Conservation (phyloP, 129 eudicot genomes). For the Dittrichia graveolens region DNA sequence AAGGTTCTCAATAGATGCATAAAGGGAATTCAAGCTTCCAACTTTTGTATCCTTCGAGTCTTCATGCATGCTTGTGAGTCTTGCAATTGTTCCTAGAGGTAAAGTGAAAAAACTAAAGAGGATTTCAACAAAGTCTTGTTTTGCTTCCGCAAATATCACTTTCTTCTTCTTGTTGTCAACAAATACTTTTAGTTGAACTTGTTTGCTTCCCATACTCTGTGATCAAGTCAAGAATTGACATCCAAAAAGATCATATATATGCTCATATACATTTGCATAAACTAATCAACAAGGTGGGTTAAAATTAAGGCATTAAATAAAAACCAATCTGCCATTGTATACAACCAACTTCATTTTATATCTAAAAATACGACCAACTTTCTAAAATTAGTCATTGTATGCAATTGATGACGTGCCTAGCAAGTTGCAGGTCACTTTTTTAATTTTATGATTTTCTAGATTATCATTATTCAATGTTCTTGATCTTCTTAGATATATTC, state of each 20-base stretch:
- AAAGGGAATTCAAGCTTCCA: constrained; percentile 40
- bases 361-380: too few species aligned
- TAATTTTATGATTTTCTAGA: too few species aligned
- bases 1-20: constrained; percentile 31
- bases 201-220: constrained; percentile 25
- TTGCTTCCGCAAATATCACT: constrained; percentile 43
- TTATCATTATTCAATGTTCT: too few species aligned
- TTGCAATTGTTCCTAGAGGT: constrained; percentile 44
- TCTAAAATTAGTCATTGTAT: too few species aligned
- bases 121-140: constrained; percentile 36
- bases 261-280: too few species aligned
- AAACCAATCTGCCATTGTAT: too few species aligned
- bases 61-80: constrained; percentile 6
- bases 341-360: too few species aligned
- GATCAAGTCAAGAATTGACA: constrained; percentile 6
- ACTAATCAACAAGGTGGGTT: not conserved
- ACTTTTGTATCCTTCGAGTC: constrained; percentile 18
- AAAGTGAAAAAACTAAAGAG: constrained; percentile 44
- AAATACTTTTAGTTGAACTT: constrained; percentile 27
- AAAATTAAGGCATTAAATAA: too few species aligned
- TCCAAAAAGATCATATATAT: not conserved
- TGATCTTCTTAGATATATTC: too few species aligned
- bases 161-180: constrained; percentile 34
- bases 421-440: too few species aligned
- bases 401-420: too few species aligned